A percentile compares a stretch with the other conserved stretches of the same genome.
Conservation (phyloP, 148 eudicot genomes). For the Limonium bicolor region DNA sequence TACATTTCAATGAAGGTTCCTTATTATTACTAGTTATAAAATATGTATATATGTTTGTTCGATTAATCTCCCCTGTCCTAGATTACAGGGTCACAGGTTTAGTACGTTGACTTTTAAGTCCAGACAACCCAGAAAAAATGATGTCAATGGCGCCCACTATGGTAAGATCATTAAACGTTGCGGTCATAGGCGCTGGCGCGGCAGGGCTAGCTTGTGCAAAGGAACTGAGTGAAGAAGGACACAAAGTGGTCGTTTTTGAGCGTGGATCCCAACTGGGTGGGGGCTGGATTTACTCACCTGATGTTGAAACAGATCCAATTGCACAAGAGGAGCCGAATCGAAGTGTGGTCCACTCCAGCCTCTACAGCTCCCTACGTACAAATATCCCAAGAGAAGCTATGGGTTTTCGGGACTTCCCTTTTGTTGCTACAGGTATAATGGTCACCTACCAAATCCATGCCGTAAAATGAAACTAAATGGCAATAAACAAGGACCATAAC, state of each 20-base stretch:
- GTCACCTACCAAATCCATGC: no score
- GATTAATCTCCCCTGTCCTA: no score
- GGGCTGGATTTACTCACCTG: conserved; percentile 57
- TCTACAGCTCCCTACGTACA: conserved; percentile 71
- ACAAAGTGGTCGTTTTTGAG: conserved; percentile 65
- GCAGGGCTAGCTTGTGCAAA: conserved; percentile 71
- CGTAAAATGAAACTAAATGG: no score
- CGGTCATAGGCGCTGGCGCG: conserved; percentile 90
- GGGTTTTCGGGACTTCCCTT: conserved; percentile 78
- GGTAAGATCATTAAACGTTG: conserved; percentile 29
- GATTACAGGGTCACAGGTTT: no score
- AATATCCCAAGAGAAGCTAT: conserved; percentile 70
- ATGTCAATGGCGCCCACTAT: conserved; percentile 15
- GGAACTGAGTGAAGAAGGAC: conserved; percentile 66
- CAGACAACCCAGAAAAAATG: no score
- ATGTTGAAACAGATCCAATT: conserved; percentile 57
- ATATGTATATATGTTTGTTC: no score
- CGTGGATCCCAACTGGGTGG: conserved; percentile 45
- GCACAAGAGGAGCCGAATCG: conserved; percentile 48
- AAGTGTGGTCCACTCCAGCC: conserved; percentile 41
- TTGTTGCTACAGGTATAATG: conserved; percentile 23
- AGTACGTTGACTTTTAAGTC: no score
- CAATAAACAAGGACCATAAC: no score
- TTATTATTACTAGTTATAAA: no score
- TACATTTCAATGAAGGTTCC: no score